Conservation (phyloP, 1,139 yeast species). For the Yamadazyma taylorii region DNA sequence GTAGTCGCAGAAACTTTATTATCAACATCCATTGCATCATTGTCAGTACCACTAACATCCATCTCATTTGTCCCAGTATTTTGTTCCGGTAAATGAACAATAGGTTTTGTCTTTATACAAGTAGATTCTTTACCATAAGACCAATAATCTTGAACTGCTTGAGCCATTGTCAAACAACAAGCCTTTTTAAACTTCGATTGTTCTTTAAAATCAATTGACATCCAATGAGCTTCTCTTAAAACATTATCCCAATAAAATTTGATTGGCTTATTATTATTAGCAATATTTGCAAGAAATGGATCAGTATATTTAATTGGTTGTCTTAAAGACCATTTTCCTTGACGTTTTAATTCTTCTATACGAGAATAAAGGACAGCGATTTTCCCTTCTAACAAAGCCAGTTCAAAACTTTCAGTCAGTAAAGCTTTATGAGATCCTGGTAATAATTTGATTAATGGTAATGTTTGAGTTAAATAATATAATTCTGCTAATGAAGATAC, state of each 20-base stretch:
- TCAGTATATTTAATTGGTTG: constrained; percentile 76
- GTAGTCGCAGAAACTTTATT: constrained; percentile 11
- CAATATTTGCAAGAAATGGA: constrained; percentile 52
- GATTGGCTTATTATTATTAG: constrained; percentile 6
- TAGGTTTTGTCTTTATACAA: constrained; percentile 48
- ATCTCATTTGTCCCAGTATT: constrained; percentile 12
- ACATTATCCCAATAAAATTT: constrained; percentile 70
- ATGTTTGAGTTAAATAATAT: constrained; percentile 82
- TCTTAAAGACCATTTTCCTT: constrained; percentile 87
- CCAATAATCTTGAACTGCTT: constrained; percentile 79
- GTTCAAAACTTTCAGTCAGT: constrained; percentile 80
- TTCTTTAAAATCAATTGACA: constrained; percentile 78
- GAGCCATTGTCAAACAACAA: constrained; percentile 67
- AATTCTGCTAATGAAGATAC: constrained; percentile 78
- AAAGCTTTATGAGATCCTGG: constrained; percentile 86
- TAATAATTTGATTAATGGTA: constrained; percentile 76
- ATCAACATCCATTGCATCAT: constrained; percentile 7
- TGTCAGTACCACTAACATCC: constrained; percentile 11
- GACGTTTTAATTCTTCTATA: constrained; percentile 86
- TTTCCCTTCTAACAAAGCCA: constrained; percentile 88
- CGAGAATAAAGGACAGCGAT: constrained; percentile 89
- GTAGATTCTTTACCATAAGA: constrained; percentile 59
- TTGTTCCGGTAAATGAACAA: constrained; percentile 13
- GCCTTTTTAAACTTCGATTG: constrained; percentile 67
- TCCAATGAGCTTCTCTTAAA: constrained; percentile 82